Evolutionary conservation across 768 basidiomycete genomes (phyloP), one percentile per base, ranked within the genome.

Genomic region (Dioszegia aurantiaca): DNA sequence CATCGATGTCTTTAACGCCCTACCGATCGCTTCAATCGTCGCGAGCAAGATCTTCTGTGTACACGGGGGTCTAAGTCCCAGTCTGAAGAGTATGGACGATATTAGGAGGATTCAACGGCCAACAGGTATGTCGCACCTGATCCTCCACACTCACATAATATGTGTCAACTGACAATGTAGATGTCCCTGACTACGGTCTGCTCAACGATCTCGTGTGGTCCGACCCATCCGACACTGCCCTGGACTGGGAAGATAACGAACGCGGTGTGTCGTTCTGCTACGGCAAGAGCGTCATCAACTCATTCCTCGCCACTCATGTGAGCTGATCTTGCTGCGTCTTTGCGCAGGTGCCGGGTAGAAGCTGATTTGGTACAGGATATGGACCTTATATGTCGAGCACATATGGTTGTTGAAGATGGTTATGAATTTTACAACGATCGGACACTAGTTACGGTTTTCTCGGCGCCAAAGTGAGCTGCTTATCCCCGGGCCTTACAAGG

Each of bases 401-500:
- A 99, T 79, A 98, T 98, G 95, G 95, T 99, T 43, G 95, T 99
- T 62, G 95, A 99, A 44, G 72, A 74, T 72, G 94, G 94, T 8
- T 97, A 98, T 73, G 95, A 99, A 80, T 99, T 99, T 74, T 99
- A 95, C 90, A 97, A 98, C 69, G 95, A 99, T 71, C 84, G 95
- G 65, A 97, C 95, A 46, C 79, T 99, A 66, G 95, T 99, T 53
- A 99, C 95, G 0, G 92, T 99, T 55, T 99, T 99, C 79, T 94
- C 91, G 68, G 95, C 95, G 46, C 95, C 95, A 21, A 95, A 95
- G 92, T 94, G 67, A 78, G 88, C 56, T 30, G n/a, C n/a, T n/a
- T n/a, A n/a, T 28, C 41, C 39, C 4, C 2, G 19, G 4, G 17
- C 37, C 9, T 47, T 8, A 21, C n/a, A 24, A 11, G 9, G 16